These are phyloP conservation scores for Podospora fimiseda DNA, from an alignment of 495 filamentous ascomycete species.

Conservation along the genomic window DNA sequence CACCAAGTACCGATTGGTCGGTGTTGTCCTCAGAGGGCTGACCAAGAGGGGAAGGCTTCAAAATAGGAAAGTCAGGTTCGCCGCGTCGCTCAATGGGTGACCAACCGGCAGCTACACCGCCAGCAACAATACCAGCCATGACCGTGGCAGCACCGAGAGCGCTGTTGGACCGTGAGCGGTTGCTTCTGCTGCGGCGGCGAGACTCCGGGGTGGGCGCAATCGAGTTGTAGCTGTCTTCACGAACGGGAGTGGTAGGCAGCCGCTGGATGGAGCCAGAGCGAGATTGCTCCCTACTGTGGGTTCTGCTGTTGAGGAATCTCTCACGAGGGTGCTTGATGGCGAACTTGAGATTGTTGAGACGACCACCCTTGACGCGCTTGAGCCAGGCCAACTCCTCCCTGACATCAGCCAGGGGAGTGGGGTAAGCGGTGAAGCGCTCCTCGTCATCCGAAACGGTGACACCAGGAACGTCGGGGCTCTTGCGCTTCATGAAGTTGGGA, in stretches of 20 bases:
- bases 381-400: slow-evolving; percentile 78
- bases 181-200: slow-evolving; percentile 57
- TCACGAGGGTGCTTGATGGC: slow-evolving; percentile 73
- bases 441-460: slow-evolving; percentile 69
- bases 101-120: slow-evolving; percentile 76
- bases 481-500: slow-evolving; percentile 62
- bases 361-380: slow-evolving; percentile 85
- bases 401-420: slow-evolving; percentile 67
- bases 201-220: slow-evolving; percentile 64
- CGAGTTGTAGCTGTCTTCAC: slow-evolving; percentile 48
- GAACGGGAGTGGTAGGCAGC: slow-evolving; percentile 59
- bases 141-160: slow-evolving; percentile 76
- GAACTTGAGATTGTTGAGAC: slow-evolving; percentile 80
- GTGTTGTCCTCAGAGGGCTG: slow-evolving; percentile 23
- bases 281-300: slow-evolving; percentile 55
- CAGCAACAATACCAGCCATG: slow-evolving; percentile 83
- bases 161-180: slow-evolving; percentile 80
- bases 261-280: slow-evolving; percentile 55
- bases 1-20: slow-evolving; percentile 20
- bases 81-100: slow-evolving; percentile 64
- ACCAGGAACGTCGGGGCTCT: slow-evolving; percentile 43
- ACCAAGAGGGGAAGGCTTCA: slow-evolving; percentile 9
- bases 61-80: slow-evolving; percentile 24
- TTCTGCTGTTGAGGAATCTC: slow-evolving; percentile 62
- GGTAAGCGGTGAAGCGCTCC: slow-evolving; percentile 60